These are phyloP conservation scores for Papiliotrema fonsecae DNA, from an alignment of 1,284 basidiomycete species.

Conservation along the genomic window DNA sequence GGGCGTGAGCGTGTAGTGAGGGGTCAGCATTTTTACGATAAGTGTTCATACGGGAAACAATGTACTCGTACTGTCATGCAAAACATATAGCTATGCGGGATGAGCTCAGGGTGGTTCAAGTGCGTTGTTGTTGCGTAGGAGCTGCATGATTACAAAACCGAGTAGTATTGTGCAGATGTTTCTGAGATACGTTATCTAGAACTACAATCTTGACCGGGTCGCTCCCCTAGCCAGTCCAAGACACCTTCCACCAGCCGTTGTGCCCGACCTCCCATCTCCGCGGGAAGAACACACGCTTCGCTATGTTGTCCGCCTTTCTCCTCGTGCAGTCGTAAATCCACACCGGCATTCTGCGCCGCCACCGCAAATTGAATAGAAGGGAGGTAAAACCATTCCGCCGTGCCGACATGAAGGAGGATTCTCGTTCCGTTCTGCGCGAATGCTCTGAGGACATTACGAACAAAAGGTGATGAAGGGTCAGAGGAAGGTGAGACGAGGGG, in stretches of 20 bases:
- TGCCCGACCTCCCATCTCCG: conserved; percentile 7
- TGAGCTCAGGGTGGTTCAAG: too few species aligned
- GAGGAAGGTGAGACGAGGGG: conserved; percentile 15
- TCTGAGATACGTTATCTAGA: too few species aligned
- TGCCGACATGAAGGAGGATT: conserved; percentile 10
- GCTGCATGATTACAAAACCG: too few species aligned
- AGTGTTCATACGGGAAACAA: too few species aligned
- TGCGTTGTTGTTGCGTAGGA: too few species aligned
- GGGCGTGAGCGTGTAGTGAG: too few species aligned
- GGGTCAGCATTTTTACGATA: too few species aligned
- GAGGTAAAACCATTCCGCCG: conserved; percentile 17
- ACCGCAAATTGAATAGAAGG: conserved; percentile 2
- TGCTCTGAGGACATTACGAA: neutral
- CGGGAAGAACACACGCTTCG: conserved; percentile 12
- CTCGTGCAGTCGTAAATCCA: conserved; percentile 5
- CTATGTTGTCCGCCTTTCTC: conserved; percentile 12
- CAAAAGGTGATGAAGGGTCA: conserved; percentile 8
- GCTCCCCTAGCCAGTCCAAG: conserved; percentile 1
- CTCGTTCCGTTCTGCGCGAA: conserved; percentile 4
- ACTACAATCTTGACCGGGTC: too few species aligned
- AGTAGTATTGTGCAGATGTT: too few species aligned
- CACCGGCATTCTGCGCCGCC: conserved; percentile 4
- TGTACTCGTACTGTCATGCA: neutral
- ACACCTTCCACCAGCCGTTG: conserved; percentile 7
- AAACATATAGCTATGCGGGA: neutral